Evolutionary conservation across 371 early-diverging fungal genomes (phyloP).

Genomic region (Blakeslea trispora): DNA sequence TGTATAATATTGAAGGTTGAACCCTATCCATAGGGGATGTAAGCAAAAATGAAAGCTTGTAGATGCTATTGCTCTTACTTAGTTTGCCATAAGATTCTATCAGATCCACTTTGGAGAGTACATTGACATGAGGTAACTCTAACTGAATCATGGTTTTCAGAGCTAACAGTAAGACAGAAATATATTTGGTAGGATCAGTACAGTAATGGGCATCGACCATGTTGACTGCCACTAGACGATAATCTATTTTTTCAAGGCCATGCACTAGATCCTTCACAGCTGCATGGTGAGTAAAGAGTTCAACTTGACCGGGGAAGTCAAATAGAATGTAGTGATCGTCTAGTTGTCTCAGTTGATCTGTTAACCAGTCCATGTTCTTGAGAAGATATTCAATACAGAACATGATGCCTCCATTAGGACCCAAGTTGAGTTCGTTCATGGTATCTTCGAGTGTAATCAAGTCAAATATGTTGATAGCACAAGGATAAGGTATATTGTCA

Average conservation of each 20-base stretch:
- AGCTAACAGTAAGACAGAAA: constrained; percentile 85
- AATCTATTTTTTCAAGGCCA: constrained; percentile 72
- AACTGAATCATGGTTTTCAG: constrained; percentile 92
- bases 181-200: constrained; percentile 91
- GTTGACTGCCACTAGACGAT: constrained; percentile 89
- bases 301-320: constrained; percentile 99
- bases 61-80: constrained; percentile 49
- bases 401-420: constrained; percentile 99
- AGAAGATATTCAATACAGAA: constrained; percentile 94
- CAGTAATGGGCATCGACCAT: constrained; percentile 94
- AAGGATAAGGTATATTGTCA: constrained; percentile 85
- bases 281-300: constrained; percentile 95
- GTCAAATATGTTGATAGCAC: constrained; percentile 89
- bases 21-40: constrained; percentile 41
- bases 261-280: constrained; percentile 81
- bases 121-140: constrained; percentile 95
- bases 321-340: constrained; percentile 88
- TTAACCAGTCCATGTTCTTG: constrained; percentile 94
- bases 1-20: constrained; percentile 92
- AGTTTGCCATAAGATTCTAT: constrained; percentile 77
- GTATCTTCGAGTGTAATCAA: constrained; percentile 95
- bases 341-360: constrained; percentile 75
- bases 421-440: constrained; percentile 92
- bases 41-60: neutral
- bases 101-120: constrained; percentile 94